Evolutionary conservation across 2,329 filamentous ascomycete species (phyloP).

Genomic region (Clonostachys sp.): DNA sequence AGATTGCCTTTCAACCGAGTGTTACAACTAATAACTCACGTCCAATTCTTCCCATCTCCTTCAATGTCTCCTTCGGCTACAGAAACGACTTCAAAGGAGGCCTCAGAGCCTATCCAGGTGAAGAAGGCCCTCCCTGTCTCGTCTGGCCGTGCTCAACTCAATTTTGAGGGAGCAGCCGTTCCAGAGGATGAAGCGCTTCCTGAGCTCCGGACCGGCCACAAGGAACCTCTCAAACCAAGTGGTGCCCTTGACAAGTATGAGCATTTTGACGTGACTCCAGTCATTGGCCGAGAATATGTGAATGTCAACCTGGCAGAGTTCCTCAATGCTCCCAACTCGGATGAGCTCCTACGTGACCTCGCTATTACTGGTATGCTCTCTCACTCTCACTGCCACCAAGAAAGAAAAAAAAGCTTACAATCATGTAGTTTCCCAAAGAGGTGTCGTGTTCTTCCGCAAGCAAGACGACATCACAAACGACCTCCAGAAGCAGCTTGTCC

Average conservation of each 20-base stretch:
- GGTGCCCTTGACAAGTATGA: conserved; percentile 47
- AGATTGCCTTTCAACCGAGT: no score
- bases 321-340: conserved; percentile 55
- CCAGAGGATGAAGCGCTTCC: neutral
- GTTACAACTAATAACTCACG: no score
- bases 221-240: conserved; percentile 37
- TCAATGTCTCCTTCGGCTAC: no score
- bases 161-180: no score
- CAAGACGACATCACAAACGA: conserved; percentile 58
- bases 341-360: conserved; percentile 60
- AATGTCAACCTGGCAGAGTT: conserved; percentile 55
- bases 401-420: neutral
- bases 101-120: no score
- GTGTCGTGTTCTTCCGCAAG: conserved; percentile 66
- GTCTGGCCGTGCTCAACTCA: no score
- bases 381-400: no score
- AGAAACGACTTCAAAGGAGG: no score
- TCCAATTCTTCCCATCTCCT: no score
- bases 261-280: conserved; percentile 54
- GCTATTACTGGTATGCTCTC: conserved; percentile 60
- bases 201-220: conserved; percentile 1
- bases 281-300: conserved; percentile 59
- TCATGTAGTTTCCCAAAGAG: conserved; percentile 55
- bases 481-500: conserved; percentile 61
- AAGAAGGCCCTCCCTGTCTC: no score